Conservation (phyloP, 768 basidiomycete genomes). For the Rhizopogon vesiculosus region DNA sequence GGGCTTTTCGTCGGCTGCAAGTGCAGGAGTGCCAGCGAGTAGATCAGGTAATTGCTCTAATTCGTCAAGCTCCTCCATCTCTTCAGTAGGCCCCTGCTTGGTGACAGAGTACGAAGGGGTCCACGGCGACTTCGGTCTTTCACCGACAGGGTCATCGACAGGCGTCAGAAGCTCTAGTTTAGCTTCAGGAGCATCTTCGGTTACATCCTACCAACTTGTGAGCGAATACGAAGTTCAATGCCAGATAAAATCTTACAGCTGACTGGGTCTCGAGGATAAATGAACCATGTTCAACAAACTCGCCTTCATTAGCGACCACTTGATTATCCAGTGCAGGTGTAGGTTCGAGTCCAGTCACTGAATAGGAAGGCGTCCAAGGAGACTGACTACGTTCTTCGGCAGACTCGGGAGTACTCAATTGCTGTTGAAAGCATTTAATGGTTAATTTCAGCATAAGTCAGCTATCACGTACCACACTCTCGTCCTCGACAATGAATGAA, state of each 20-base stretch:
- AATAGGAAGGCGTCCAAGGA: slow-evolving; percentile 32
- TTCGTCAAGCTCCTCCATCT: slow-evolving; percentile 5
- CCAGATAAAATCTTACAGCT: background rate
- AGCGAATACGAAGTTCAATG: background rate
- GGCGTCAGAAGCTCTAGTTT: background rate
- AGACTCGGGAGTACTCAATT: background rate
- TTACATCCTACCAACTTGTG: background rate
- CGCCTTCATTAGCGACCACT: slow-evolving; percentile 1
- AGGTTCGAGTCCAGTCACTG: slow-evolving; percentile 17
- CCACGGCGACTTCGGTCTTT: slow-evolving; percentile 30
- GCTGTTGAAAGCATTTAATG: background rate
- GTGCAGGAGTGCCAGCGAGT: background rate
- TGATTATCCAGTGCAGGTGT: background rate
- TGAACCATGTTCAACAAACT: slow-evolving; percentile 11
- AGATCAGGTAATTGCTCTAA: slow-evolving; percentile 3
- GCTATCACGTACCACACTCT: background rate
- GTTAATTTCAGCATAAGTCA: background rate
- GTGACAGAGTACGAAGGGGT: slow-evolving; percentile 32
- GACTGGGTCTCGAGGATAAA: slow-evolving; percentile 1
- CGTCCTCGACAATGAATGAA: slow-evolving; percentile 4
- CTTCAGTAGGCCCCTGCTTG: slow-evolving; percentile 20
- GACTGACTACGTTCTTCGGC: slow-evolving; percentile 16
- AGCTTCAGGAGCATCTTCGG: background rate
- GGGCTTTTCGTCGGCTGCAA: background rate
- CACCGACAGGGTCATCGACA: slow-evolving; percentile 2